phyloP scores from a whole-genome alignment of 2,329 filamentous ascomycete genomes.

The Neofusicoccum umdonicola region DNA sequence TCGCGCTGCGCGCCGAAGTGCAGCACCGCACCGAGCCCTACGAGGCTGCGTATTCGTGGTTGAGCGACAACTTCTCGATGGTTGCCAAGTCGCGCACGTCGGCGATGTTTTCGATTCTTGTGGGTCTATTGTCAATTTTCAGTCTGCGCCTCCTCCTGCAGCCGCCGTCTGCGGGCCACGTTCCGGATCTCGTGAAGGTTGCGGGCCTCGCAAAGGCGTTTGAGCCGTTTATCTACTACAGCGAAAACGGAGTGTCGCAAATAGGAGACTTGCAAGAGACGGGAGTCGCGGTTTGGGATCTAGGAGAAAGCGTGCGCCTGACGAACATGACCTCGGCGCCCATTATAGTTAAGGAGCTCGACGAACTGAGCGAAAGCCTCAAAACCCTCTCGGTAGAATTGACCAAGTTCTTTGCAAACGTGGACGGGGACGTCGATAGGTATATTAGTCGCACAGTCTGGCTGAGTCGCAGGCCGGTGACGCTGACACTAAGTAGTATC shows the following conservation, averaged over 20 bases:
- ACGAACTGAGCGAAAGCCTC: conserved; percentile 80
- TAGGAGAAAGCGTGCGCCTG: conserved; percentile 82
- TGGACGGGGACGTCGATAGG: conserved; percentile 89
- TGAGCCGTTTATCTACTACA: conserved; percentile 92
- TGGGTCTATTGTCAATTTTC: conserved; percentile 63
- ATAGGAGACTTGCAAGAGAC: conserved; percentile 88
- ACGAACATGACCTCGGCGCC: conserved; percentile 90
- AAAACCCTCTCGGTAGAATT: conserved; percentile 82
- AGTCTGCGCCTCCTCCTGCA: conserved; percentile 66
- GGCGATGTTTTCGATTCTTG: conserved; percentile 59
- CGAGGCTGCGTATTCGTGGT: conserved; percentile 65
- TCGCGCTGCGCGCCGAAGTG: conserved; percentile 82
- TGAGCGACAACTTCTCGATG: conserved; percentile 59
- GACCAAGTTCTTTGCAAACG: conserved; percentile 87
- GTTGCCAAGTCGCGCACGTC: conserved; percentile 70
- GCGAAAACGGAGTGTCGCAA: conserved; percentile 81
- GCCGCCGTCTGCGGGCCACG: conserved; percentile 64
- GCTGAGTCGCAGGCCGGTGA: conserved; percentile 18
- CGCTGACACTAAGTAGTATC: conserved; percentile 55
- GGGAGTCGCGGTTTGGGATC: conserved; percentile 89
- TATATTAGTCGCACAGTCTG: conserved; percentile 37
- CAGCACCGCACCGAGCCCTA: conserved; percentile 84
- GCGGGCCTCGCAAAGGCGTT: conserved; percentile 87
- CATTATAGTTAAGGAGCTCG: conserved; percentile 80
- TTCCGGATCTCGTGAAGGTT: conserved; percentile 86